Evolutionary conservation across 129 eudicot species (phyloP).

Genomic region (Lonicera japonica): DNA sequence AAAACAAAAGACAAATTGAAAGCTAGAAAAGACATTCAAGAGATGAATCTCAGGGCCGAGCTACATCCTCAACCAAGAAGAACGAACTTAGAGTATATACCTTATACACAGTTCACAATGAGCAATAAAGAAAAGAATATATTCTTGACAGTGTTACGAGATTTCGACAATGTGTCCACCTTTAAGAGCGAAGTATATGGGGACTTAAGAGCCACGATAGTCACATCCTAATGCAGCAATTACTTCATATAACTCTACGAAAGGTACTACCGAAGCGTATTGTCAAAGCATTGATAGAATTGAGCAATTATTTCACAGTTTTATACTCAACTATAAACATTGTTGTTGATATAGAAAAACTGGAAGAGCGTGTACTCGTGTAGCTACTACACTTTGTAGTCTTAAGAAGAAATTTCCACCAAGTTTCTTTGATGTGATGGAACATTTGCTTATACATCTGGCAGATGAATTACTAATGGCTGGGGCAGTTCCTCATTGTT

Average conservation of each 20-base stretch:
- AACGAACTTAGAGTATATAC: not conserved
- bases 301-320: not conserved
- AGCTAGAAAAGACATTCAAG: not conserved
- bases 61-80: not conserved
- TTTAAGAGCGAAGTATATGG: not conserved
- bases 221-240: not conserved
- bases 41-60: not conserved
- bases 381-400: conserved; percentile 2
- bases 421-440: too few species aligned
- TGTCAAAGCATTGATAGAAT: not conserved
- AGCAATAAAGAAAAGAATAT: not conserved
- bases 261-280: not conserved
- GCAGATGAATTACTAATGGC: not conserved
- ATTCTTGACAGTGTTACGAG: not conserved
- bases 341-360: not conserved
- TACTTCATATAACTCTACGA: conserved; percentile 6
- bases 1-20: not conserved
- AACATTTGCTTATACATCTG: conserved; percentile 4
- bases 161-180: conserved; percentile 4
- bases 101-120: not conserved
- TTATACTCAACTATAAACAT: conserved; percentile 8
- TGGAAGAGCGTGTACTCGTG: conserved; percentile 4
- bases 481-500: not conserved
- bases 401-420: conserved; percentile 11
- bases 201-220: conserved; percentile 9